phyloP scores from a whole-genome alignment of 805 yeast genomes.

The Metschnikowia lunata region DNA sequence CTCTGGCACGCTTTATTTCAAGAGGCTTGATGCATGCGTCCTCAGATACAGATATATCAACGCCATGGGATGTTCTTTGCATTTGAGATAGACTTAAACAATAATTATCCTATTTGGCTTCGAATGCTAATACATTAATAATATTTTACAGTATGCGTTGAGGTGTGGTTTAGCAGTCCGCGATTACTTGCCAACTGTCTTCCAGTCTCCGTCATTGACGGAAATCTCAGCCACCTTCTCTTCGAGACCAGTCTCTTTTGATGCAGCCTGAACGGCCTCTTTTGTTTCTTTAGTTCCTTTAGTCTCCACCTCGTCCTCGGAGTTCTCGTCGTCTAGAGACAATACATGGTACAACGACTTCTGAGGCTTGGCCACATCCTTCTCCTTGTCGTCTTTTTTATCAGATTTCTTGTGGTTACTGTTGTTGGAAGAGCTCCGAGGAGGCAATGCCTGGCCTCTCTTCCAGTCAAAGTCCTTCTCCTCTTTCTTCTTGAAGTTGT shows the following conservation, averaged over 20 bases:
- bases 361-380: slow-evolving; percentile 14
- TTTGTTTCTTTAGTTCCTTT: not conserved
- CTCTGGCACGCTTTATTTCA: too few relatives aligned
- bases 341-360: slow-evolving; percentile 18
- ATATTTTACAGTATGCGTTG: slow-evolving; percentile 7
- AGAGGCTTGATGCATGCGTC: too few relatives aligned
- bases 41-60: too few relatives aligned
- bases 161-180: not conserved
- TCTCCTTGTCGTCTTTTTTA: slow-evolving; percentile 10
- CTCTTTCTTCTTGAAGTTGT: slow-evolving; percentile 19
- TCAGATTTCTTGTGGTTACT: slow-evolving; percentile 8
- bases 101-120: too few relatives aligned
- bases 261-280: not conserved
- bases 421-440: slow-evolving; percentile 5
- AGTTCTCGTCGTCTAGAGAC: slow-evolving; percentile 16
- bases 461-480: slow-evolving; percentile 35
- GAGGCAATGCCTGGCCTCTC: slow-evolving; percentile 32
- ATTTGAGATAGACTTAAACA: too few relatives aligned
- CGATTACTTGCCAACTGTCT: slow-evolving; percentile 8
- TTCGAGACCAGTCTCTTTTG: slow-evolving; percentile 15
- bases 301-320: slow-evolving; percentile 7
- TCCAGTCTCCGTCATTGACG: slow-evolving; percentile 11
- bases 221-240: slow-evolving; percentile 12
- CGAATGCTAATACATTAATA: slow-evolving; percentile 1
- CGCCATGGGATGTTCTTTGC: too few relatives aligned